These are phyloP conservation scores for Mycotypha africana DNA, from an alignment of 371 early-diverging fungal genomes.

Conservation along the genomic window DNA sequence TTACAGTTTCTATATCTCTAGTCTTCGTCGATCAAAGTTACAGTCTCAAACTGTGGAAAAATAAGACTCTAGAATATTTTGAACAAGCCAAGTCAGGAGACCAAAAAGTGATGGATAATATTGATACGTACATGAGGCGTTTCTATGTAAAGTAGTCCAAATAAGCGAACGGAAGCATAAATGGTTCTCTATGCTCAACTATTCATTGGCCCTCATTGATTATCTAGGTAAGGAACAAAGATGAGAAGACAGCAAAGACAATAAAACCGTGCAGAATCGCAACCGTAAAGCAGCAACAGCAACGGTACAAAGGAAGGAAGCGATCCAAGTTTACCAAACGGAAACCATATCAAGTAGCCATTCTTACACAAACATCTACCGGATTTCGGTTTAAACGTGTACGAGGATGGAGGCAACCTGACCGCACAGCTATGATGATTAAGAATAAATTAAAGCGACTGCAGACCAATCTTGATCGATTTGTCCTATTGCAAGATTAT, in stretches of 20 bases:
- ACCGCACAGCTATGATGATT: conserved; percentile 19
- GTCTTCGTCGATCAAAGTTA: background rate
- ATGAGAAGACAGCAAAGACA: background rate
- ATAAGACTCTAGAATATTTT: conserved; percentile 6
- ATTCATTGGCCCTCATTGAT: no score
- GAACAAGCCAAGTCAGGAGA: background rate
- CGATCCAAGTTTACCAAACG: background rate
- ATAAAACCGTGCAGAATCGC: no score
- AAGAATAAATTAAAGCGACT: conserved; percentile 11
- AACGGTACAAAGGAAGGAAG: background rate
- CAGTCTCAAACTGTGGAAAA: background rate
- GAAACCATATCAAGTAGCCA: conserved; percentile 16
- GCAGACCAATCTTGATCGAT: conserved; percentile 8
- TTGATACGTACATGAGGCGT: no score
- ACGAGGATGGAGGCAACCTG: conserved; percentile 22
- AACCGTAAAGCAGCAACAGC: no score
- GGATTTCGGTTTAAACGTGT: conserved; percentile 20
- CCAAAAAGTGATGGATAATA: no score
- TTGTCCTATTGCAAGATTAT: background rate
- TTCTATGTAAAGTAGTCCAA: background rate
- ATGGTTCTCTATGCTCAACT: conserved; percentile 1
- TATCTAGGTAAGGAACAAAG: background rate
- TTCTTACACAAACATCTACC: background rate
- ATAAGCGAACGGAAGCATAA: background rate
- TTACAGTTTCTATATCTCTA: no score